Evolutionary conservation across 2,329 filamentous ascomycete genomes (phyloP), one percentile per base, ranked within the genome.

Genomic region (Fusarium begoniae): DNA sequence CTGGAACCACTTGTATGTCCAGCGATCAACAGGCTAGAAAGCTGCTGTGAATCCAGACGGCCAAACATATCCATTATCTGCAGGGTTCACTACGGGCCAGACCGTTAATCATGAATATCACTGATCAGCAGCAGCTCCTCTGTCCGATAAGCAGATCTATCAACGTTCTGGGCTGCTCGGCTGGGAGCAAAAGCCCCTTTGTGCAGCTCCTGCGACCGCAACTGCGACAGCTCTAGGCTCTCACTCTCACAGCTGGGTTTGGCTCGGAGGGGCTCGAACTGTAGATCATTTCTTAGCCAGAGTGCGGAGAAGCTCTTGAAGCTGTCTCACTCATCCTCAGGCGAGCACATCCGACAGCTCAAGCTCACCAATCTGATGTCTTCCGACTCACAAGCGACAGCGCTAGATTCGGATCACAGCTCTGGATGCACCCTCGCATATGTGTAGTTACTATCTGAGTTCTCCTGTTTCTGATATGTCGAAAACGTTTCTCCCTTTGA

Each of bases 271-370:
- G 53, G 35, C 54, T 70, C 48, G 66, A 67, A 63, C 50, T 45
- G 70, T 45, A 73, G 71, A 73, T 73, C 71, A 74, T 60, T 70
- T 35, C 48, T 54, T 32, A 45, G 45, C 48, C 57, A 71, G 62
- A 60, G 55, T 70, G 70, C 70, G 70, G 71, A 73, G 71, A 68
- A 74, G 66, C 68, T 58, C 37, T 53, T 58, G 38, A 55, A 72
- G 68, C 56, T 72, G 69, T 72, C 63, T 72, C 68, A 63, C 53
- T 32, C 48, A 53, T 40, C 38, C 69, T 50, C 35, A 66, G 61
- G 57, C 47, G 66, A 74, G 63, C 64, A 41, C 66, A 55, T 54
- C 61, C 54, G 53, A 55, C 44, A 63, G 37, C 50, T 38, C 18
- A n/a, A 44, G 38, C 60, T 56, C 38, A 51, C 51, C 66, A 65